These are phyloP conservation scores for Diospyros kaki DNA, from an alignment of 148 eudicot genomes.

Conservation along the genomic window DNA sequence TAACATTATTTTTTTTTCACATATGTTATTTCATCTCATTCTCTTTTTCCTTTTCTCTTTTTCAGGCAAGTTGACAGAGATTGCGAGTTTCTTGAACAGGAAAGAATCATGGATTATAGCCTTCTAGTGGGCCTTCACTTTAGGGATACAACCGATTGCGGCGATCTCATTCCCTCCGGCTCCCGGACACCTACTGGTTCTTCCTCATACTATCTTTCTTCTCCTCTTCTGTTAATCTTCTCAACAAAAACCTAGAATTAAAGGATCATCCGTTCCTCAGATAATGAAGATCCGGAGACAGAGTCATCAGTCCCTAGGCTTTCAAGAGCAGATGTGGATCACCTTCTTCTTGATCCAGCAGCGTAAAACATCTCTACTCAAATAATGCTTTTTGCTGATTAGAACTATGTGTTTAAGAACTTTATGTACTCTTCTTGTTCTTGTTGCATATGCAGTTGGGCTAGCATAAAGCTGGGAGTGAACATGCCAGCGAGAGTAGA, in stretches of 20 bases:
- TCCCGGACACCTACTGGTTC: slow-evolving; percentile 45
- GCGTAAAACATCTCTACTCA: slow-evolving; percentile 32
- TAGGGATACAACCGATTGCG: slow-evolving; percentile 50
- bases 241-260: not conserved
- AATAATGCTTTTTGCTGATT: not conserved
- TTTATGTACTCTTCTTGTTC: too few relatives aligned
- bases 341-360: slow-evolving; percentile 44
- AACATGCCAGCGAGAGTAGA: slow-evolving; percentile 91
- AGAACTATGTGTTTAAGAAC: too few relatives aligned
- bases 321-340: slow-evolving; percentile 52
- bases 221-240: not conserved
- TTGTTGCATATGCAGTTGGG: slow-evolving; percentile 42
- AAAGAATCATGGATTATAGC: slow-evolving; percentile 91
- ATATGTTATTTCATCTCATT: not conserved
- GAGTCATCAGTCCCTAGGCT: slow-evolving; percentile 46
- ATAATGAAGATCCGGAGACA: slow-evolving; percentile 38
- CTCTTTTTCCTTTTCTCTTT: not conserved
- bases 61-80: slow-evolving; percentile 85
- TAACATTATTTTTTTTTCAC: too few relatives aligned
- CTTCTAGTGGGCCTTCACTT: slow-evolving; percentile 83
- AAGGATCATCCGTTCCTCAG: slow-evolving; percentile 18
- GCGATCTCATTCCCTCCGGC: slow-evolving; percentile 50
- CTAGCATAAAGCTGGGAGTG: slow-evolving; percentile 66
- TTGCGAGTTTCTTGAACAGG: slow-evolving; percentile 87
- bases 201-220: not conserved